These are phyloP conservation scores for Phytophthora vignae DNA, from an alignment of 352 stramenopile genomes.

Conservation along the genomic window DNA sequence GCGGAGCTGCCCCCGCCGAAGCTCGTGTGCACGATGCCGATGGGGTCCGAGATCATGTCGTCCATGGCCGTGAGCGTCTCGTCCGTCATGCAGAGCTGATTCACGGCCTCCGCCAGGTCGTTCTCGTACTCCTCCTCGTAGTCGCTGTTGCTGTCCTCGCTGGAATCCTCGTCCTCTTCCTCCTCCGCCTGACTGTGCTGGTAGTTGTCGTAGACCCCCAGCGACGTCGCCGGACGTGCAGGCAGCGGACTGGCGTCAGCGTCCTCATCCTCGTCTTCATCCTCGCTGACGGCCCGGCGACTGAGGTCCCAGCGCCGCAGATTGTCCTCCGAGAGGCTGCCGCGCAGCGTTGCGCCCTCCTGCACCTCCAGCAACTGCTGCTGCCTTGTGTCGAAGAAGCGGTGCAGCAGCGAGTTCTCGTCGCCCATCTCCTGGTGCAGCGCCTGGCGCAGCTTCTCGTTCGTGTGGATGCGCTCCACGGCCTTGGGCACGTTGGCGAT, in stretches of 20 bases:
- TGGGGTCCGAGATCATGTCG: conserved; percentile 60
- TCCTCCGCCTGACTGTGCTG: conserved; percentile 29
- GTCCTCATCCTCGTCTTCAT: conserved; percentile 13
- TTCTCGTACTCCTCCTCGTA: conserved; percentile 78
- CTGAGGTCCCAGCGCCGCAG: conserved; percentile 22
- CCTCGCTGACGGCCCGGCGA: conserved; percentile 8
- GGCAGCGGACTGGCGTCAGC: neutral
- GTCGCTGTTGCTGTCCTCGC: conserved; percentile 50
- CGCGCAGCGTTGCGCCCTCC: conserved; percentile 16
- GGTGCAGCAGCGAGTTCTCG: conserved; percentile 55
- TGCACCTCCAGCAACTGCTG: conserved; percentile 7
- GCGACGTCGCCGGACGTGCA: conserved; percentile 4
- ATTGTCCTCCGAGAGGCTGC: conserved; percentile 36
- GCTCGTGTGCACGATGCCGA: conserved; percentile 47
- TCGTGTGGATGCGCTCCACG: conserved; percentile 75
- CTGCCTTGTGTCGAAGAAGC: conserved; percentile 48
- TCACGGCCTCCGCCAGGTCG: conserved; percentile 70
- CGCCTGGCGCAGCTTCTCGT: conserved; percentile 66
- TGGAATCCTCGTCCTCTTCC: conserved; percentile 18
- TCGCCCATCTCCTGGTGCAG: conserved; percentile 66
- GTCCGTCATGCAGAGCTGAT: conserved; percentile 75
- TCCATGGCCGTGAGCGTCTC: conserved; percentile 60
- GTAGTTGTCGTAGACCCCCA: conserved; percentile 23
- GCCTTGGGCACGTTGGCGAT: conserved; percentile 78
- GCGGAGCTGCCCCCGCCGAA: conserved; percentile 37